Percentiles rank a stretch among this genome's conserved stretches.
Conservation (phyloP, 1,284 basidiomycete species). For the Gomphus bonarii region DNA sequence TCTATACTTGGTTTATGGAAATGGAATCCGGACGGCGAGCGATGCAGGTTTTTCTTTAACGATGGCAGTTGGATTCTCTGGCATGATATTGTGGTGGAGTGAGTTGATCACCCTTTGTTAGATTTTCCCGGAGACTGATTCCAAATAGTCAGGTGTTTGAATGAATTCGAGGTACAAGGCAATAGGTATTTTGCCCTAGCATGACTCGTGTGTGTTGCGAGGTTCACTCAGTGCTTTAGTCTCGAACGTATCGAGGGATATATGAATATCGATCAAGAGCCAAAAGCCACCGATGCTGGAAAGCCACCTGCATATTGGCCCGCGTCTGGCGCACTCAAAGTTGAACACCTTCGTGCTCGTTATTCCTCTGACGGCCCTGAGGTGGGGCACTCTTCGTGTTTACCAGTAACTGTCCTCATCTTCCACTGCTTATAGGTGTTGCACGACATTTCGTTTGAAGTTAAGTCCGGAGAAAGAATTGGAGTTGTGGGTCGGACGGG, state of each 20-base stretch:
- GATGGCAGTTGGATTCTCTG: constrained; percentile 11
- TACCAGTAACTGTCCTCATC: neutral
- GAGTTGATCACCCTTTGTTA: neutral
- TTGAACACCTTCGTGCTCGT: constrained; percentile 20
- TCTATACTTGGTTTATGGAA: constrained; percentile 10
- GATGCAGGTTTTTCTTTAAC: constrained; percentile 11
- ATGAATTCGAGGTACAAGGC: constrained; percentile 13
- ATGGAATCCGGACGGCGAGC: constrained; percentile 2
- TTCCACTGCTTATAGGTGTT: constrained; percentile 18
- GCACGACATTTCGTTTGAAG: constrained; percentile 26
- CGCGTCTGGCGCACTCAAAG: constrained; percentile 26
- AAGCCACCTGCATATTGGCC: constrained; percentile 34
- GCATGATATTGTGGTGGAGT: constrained; percentile 4
- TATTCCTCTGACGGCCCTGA: constrained; percentile 18
- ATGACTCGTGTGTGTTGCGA: constrained; percentile 16
- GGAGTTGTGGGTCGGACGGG: constrained; percentile 36
- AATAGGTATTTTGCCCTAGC: constrained; percentile 13
- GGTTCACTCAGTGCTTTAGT: constrained; percentile 9
- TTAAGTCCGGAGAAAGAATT: constrained; percentile 31
- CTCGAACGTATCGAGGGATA: constrained; percentile 34
- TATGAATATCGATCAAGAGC: constrained; percentile 31
- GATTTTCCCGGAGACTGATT: neutral
- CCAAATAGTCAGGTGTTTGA: constrained; percentile 8
- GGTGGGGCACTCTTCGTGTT: constrained; percentile 16
- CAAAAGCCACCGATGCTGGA: constrained; percentile 17